phyloP scores from a whole-genome alignment of 2,329 filamentous ascomycete species.

The Elsinoe ampelina region DNA sequence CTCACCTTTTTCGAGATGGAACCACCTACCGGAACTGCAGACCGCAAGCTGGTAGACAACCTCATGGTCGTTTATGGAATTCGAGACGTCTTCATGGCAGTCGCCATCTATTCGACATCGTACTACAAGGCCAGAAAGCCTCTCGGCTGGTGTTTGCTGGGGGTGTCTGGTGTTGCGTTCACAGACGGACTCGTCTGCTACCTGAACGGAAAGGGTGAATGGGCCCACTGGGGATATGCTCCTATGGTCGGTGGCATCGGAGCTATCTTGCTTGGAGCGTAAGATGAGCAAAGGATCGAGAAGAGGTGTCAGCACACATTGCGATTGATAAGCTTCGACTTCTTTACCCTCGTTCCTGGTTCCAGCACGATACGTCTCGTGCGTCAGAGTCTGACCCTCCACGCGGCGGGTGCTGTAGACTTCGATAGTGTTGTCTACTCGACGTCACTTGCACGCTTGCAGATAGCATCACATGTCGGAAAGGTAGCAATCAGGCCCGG shows the following conservation, averaged over 20 bases:
- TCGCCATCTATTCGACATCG: slow-evolving; percentile 30
- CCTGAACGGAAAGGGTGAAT: slow-evolving; percentile 33
- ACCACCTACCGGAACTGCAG: slow-evolving; percentile 21
- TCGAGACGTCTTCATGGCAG: slow-evolving; percentile 43
- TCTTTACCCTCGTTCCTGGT: not conserved
- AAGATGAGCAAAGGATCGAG: not conserved
- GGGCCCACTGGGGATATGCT: slow-evolving; percentile 44
- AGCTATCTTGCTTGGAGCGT: slow-evolving; percentile 16
- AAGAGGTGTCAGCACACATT: not conserved
- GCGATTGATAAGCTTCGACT: not conserved
- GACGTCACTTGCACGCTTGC: not conserved
- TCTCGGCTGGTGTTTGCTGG: slow-evolving; percentile 37
- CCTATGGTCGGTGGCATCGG: slow-evolving; percentile 32
- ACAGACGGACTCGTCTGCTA: slow-evolving; percentile 39
- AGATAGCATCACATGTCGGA: not conserved
- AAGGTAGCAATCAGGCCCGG: not conserved
- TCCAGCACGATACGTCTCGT: not conserved
- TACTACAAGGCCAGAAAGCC: slow-evolving; percentile 32
- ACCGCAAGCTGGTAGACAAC: slow-evolving; percentile 34
- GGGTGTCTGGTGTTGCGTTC: slow-evolving; percentile 34
- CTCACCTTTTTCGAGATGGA: slow-evolving; percentile 32
- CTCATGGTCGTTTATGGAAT: slow-evolving; percentile 41
- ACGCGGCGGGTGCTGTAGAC: not conserved
- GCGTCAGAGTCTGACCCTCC: not conserved
- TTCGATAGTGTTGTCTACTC: not conserved